Base-by-base conservation (phyloP, 495 filamentous ascomycete genomes). In the Annulohypoxylon nitens region DNA sequence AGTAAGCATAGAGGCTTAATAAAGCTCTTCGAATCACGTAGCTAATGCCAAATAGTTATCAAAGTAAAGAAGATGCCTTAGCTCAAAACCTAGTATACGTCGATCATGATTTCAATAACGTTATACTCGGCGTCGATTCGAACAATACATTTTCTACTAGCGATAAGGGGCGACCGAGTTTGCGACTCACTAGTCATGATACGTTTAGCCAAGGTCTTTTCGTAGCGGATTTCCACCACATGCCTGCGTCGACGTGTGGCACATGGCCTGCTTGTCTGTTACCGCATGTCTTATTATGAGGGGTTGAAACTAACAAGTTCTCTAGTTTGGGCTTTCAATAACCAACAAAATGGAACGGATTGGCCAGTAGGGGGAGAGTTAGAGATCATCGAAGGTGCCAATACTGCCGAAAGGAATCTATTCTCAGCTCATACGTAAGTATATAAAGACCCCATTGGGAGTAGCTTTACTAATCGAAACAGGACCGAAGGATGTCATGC, bases 381-480 rank as follows among this genome's bases (percentile, higher is more conserved):
- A 47, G 92, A 95, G 81, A 93, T 95, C 73, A 91, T 95, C 71
- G 92, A 97, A 78, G 91, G 91, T 23, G 89, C 93, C 61, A 92
- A 93, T 78, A 78, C 82, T 23, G 85, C 90, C 54, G 79, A 84
- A 2, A 78, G 83, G 61, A 93, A 94, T 70, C 76, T 84, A 41
- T 88, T 93, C 68, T 88, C 91, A 10, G 82, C 94, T 64, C 93
- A 96, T 76, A 93, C 91, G 78, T 79, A 36, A 70, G 78, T 75
- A 10, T 12, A 39, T 34, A 3, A 9, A 2, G 7, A 20, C 12
- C 61, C 5, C 0, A 78, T 75, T 9, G 83, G 79, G 79, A 8
- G 90, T 87, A 68, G 78, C 70, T n/a, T 43, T 80, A 88, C 61
- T 80, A 76, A 50, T 76, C 77, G 23, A 78, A 79, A 33, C 75